Evolutionary conservation across 148 eudicot species (phyloP).

Genomic region (Chenopodium formosanum): DNA sequence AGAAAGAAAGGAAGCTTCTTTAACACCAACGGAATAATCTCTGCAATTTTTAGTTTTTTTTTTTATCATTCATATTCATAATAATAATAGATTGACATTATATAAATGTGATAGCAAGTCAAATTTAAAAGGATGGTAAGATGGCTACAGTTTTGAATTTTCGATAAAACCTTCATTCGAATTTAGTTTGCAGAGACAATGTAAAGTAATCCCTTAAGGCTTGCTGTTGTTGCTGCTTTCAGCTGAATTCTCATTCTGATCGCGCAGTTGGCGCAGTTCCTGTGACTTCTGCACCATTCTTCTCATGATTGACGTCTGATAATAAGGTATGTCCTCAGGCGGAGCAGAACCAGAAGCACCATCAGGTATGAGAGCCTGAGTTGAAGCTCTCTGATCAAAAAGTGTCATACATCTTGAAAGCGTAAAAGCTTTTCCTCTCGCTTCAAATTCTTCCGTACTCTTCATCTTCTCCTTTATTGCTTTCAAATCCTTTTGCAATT

Average conservation of each 20-base stretch:
- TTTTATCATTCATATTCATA: too few relatives aligned
- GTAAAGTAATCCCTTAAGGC: neutral
- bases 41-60: too few relatives aligned
- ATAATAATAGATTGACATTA: too few relatives aligned
- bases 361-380: conserved; percentile 21
- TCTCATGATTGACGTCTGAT: conserved; percentile 24
- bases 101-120: too few relatives aligned
- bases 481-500: conserved; percentile 29
- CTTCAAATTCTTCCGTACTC: conserved; percentile 26
- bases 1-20: too few relatives aligned
- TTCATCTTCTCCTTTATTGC: conserved; percentile 33
- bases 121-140: too few relatives aligned
- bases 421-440: conserved; percentile 33
- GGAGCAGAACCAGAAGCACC: neutral
- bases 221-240: conserved; percentile 11
- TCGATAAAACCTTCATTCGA: neutral
- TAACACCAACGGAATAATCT: too few relatives aligned
- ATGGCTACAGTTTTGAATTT: too few relatives aligned
- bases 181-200: neutral
- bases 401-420: conserved; percentile 34
- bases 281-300: conserved; percentile 24
- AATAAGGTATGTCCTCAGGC: neutral
- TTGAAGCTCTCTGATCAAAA: conserved; percentile 39
- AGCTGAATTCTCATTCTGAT: conserved; percentile 6
- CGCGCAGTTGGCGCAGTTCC: neutral